A percentile compares a stretch with the other conserved stretches of the same genome.
Conservation (phyloP, 2,329 filamentous ascomycete species). For the Kalmusia sp. region DNA sequence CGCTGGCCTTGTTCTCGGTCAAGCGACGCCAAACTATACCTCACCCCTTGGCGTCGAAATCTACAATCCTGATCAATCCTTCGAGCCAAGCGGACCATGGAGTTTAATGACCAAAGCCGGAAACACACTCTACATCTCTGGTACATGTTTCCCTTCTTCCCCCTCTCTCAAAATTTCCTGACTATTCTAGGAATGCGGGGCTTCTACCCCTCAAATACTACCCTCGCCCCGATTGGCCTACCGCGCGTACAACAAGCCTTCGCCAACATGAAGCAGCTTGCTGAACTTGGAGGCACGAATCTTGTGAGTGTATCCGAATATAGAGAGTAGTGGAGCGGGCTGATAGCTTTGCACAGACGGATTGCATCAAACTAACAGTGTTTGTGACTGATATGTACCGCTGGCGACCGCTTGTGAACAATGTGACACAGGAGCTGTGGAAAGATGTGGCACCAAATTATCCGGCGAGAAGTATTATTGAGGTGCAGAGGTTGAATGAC, state of each 20-base stretch:
- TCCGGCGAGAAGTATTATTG: constrained; percentile 41
- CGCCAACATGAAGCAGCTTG: constrained; percentile 41
- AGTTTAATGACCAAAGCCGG: constrained; percentile 25
- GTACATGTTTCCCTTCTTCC: no score
- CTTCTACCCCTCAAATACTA: constrained; percentile 39
- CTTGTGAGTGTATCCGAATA: constrained; percentile 1
- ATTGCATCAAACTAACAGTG: constrained; percentile 31
- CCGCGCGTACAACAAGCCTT: constrained; percentile 41
- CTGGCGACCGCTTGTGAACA: constrained; percentile 42
- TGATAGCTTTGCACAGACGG: not conserved
- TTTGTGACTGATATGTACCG: constrained; percentile 46
- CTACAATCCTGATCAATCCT: constrained; percentile 14
- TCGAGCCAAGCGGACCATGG: constrained; percentile 18
- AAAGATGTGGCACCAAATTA: constrained; percentile 32
- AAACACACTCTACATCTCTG: constrained; percentile 39
- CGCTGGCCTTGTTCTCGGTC: not conserved
- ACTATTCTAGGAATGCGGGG: constrained; percentile 46
- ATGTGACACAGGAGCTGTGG: constrained; percentile 42
- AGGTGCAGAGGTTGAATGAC: constrained; percentile 40
- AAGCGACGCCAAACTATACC: constrained; percentile 15
- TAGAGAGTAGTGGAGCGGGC: no score
- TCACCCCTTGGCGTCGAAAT: constrained; percentile 15
- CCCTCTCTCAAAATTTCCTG: no score
- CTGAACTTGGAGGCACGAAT: constrained; percentile 35
- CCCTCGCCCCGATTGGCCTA: constrained; percentile 34